Percentiles rank a stretch among this genome's conserved stretches.
phyloP scores from a whole-genome alignment of 2,329 filamentous ascomycete species.

The Aspergillus clavatus region DNA sequence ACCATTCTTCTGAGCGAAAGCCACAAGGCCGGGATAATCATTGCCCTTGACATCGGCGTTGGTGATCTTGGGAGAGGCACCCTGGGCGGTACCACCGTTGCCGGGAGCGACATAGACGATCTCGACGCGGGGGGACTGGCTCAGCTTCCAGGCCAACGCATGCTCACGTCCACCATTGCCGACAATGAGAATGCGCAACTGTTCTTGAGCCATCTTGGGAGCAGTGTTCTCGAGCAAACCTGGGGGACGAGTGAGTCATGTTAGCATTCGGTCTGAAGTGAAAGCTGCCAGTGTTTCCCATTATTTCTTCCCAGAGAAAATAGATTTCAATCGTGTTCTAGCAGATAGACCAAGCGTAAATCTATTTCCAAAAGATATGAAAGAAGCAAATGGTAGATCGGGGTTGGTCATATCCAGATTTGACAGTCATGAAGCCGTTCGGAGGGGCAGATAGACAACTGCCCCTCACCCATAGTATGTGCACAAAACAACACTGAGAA shows the following conservation, averaged over 20 bases:
- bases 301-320: too few relatives aligned
- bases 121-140: constrained; percentile 73
- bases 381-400: too few relatives aligned
- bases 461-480: constrained; percentile 9
- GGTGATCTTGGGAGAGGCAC: constrained; percentile 55
- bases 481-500: neutral
- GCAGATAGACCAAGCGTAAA: too few relatives aligned
- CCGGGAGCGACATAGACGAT: constrained; percentile 66
- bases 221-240: constrained; percentile 18
- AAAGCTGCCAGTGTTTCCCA: neutral
- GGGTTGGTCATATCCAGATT: neutral
- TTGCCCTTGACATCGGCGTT: constrained; percentile 71
- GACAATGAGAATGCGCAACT: constrained; percentile 72
- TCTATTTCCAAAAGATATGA: too few relatives aligned
- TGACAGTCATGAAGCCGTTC: neutral
- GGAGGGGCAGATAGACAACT: constrained; percentile 5
- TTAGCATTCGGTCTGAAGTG: neutral
- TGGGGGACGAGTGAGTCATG: constrained; percentile 1
- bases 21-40: constrained; percentile 72
- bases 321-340: too few relatives aligned
- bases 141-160: constrained; percentile 88
- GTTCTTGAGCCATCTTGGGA: constrained; percentile 38
- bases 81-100: constrained; percentile 75
- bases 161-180: constrained; percentile 95
- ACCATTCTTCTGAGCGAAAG: constrained; percentile 65